phyloP scores from a whole-genome alignment of 331 rosid genomes.

The Rosa hybrid region DNA sequence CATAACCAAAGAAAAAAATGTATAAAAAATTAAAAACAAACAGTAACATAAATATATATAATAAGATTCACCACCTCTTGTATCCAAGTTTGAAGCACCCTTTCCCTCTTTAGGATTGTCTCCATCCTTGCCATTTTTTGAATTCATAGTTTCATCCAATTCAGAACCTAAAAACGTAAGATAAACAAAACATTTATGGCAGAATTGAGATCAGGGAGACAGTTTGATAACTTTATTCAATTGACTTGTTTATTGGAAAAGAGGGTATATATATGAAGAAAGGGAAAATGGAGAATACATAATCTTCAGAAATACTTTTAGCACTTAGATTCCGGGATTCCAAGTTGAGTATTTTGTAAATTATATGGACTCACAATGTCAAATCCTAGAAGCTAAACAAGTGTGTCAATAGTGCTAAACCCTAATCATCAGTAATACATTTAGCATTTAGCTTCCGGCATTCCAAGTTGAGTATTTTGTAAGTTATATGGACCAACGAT shows the following conservation, averaged over 20 bases:
- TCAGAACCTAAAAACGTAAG: background rate
- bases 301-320: background rate
- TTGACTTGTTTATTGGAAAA: background rate
- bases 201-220: background rate
- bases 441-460: background rate
- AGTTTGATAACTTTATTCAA: background rate
- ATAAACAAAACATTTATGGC: background rate
- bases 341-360: background rate
- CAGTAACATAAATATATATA: constrained; percentile 16
- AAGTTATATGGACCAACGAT: background rate
- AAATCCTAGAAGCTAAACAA: background rate
- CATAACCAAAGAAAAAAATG: background rate
- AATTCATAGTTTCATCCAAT: constrained; percentile 35
- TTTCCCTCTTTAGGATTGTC: constrained; percentile 39
- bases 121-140: constrained; percentile 36
- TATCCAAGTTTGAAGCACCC: constrained; percentile 45
- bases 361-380: background rate
- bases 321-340: background rate
- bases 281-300: background rate
- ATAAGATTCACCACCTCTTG: constrained; percentile 50
- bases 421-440: background rate
- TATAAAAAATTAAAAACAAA: too few relatives aligned
- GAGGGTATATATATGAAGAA: background rate
- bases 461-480: background rate
- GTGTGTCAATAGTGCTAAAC: background rate